Evolutionary conservation across 176 grass and related monocot genomes (phyloP).

Genomic region (Rhynchospora breviuscula): DNA sequence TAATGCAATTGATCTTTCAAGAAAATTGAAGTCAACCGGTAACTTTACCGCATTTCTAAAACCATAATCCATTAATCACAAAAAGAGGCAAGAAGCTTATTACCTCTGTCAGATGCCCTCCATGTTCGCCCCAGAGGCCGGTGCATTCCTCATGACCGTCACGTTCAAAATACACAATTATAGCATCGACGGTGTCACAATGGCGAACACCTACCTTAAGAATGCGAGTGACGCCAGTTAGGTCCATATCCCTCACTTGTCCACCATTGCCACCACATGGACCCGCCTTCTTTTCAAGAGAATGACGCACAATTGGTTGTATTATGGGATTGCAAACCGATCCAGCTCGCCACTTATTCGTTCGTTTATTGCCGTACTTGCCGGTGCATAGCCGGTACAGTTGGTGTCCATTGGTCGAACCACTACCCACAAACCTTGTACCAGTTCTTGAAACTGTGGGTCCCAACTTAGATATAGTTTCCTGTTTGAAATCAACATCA

Average conservation of each 20-base stretch:
- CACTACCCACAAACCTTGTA: background rate
- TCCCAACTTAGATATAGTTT: background rate
- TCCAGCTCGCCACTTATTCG: background rate
- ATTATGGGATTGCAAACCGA: background rate
- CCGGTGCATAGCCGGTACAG: background rate
- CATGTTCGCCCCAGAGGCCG: constrained; percentile 36
- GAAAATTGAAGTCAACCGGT: background rate
- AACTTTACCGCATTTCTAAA: background rate
- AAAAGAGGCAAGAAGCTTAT: background rate
- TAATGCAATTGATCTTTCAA: background rate
- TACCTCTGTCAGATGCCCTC: constrained; percentile 44
- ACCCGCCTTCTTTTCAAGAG: constrained; percentile 17
- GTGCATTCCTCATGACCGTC: constrained; percentile 38
- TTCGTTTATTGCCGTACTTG: background rate
- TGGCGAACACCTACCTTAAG: constrained; percentile 39
- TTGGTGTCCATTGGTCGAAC: background rate
- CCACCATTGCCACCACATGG: constrained; percentile 44
- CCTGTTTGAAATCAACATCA: background rate
- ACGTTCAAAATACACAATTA: constrained; percentile 34
- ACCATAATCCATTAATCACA: background rate
- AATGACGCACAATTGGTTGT: background rate
- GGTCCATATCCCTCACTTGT: constrained; percentile 34
- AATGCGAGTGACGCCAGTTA: constrained; percentile 32
- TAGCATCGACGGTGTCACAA: constrained; percentile 35
- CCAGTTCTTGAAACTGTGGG: background rate